A percentile compares a stretch with the other conserved stretches of the same genome.
Conservation (phyloP, 2,329 filamentous ascomycete species). For the Phaeophleospora eucalypticola region DNA sequence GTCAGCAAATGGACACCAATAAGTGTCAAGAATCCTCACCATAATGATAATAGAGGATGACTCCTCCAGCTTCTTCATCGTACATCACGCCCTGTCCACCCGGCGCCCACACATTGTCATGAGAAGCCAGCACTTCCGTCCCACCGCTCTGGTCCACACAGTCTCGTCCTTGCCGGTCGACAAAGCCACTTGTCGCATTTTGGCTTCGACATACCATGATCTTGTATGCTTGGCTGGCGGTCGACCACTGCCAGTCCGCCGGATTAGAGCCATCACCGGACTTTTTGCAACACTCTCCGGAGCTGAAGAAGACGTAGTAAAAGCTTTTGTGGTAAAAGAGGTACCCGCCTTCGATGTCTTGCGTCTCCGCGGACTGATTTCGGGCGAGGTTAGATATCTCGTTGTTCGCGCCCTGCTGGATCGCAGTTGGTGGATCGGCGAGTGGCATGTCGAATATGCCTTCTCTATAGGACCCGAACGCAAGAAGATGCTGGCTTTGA, state of each 20-base stretch:
- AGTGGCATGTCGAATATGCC: too few relatives aligned
- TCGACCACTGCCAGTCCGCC: not conserved
- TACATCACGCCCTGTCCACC: not conserved
- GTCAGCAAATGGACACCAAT: not conserved
- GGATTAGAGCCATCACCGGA: not conserved
- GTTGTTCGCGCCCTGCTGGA: too few relatives aligned
- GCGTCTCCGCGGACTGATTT: too few relatives aligned
- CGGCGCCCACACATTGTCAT: not conserved
- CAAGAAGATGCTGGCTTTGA: too few relatives aligned
- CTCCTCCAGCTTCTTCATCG: not conserved
- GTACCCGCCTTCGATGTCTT: not conserved
- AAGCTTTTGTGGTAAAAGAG: not conserved
- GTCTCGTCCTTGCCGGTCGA: not conserved
- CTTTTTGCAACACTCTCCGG: not conserved
- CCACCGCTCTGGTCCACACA: not conserved
- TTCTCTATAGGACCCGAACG: too few relatives aligned
- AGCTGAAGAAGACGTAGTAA: not conserved
- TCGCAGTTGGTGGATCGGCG: too few relatives aligned
- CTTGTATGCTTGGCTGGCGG: not conserved
- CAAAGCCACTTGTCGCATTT: not conserved
- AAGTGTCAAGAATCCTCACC: not conserved
- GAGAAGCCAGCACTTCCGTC: not conserved
- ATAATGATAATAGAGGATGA: not conserved
- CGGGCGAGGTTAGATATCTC: too few relatives aligned
- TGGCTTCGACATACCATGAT: not conserved